Percentiles rank a stretch among this genome's conserved stretches.
phyloP scores from a whole-genome alignment of 2,329 filamentous ascomycete species.

The Akanthomyces dipterigenus region DNA sequence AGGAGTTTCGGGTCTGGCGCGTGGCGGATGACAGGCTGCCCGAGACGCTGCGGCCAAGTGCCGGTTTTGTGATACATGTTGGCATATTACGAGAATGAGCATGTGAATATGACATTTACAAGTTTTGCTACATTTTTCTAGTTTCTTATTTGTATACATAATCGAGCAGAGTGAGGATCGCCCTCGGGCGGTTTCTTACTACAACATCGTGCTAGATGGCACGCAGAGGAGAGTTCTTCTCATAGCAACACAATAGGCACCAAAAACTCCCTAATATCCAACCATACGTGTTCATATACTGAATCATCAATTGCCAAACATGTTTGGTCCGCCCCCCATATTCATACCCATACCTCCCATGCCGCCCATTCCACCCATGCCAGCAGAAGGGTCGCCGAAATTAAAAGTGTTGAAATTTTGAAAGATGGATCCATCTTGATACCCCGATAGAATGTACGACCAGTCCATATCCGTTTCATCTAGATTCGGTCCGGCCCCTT shows the following conservation, averaged over 20 bases:
- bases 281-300: background rate
- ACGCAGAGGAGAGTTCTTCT: conserved; percentile 6
- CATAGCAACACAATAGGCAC: background rate
- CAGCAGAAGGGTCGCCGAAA: conserved; percentile 20
- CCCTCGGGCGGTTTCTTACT: background rate
- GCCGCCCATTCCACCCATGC: conserved; percentile 19
- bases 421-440: conserved; percentile 27
- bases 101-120: background rate
- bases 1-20: conserved; percentile 67
- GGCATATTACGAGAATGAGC: conserved; percentile 49
- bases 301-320: conserved; percentile 21
- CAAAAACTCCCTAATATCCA: conserved; percentile 9
- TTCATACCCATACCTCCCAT: conserved; percentile 19
- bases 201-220: background rate
- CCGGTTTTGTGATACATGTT: conserved; percentile 78
- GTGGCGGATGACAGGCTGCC: conserved; percentile 59
- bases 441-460: conserved; percentile 39
- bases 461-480: conserved; percentile 40
- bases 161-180: conserved; percentile 5
- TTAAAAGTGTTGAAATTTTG: conserved; percentile 21
- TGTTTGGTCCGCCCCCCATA: conserved; percentile 14
- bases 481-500: conserved; percentile 15
- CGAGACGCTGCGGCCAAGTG: conserved; percentile 50
- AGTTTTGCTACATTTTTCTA: background rate
- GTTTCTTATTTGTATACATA: background rate